A percentile compares a stretch with the other conserved stretches of the same genome.
Conservation (phyloP, 2,329 filamentous ascomycete species). For the Dactylellina haptotyla region DNA sequence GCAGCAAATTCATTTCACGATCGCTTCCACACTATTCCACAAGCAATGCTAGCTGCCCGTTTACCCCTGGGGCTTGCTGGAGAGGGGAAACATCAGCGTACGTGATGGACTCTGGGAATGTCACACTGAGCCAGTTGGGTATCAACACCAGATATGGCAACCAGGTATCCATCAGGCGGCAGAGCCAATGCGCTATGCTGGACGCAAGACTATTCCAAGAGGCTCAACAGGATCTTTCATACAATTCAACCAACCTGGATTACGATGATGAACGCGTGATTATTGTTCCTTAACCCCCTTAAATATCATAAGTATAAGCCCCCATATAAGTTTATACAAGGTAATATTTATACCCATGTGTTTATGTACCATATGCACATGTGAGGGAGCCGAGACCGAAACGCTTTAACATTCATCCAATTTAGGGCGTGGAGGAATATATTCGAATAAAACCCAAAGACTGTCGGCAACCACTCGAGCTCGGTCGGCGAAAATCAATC, state of each 20-base stretch:
- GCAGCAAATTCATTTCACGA: slow-evolving; percentile 10
- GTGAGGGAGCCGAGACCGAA: no score
- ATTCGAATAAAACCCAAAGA: no score
- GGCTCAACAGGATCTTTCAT: background rate
- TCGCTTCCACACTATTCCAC: background rate
- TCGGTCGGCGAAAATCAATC: no score
- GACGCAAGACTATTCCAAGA: background rate
- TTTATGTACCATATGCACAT: no score
- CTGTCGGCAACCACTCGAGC: no score
- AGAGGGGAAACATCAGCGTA: background rate
- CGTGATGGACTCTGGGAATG: slow-evolving; percentile 21
- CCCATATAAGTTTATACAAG: no score
- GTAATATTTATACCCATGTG: no score
- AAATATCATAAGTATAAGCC: no score
- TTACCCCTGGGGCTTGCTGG: background rate
- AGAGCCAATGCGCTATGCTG: slow-evolving; percentile 14
- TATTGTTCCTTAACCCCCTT: no score
- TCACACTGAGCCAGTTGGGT: slow-evolving; percentile 28
- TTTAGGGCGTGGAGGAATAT: no score
- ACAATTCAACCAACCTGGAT: background rate
- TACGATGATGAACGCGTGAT: background rate
- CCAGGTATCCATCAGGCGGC: slow-evolving; percentile 14
- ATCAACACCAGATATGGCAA: slow-evolving; percentile 31
- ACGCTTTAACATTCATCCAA: no score
- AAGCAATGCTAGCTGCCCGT: background rate